phyloP scores from a whole-genome alignment of 2,329 filamentous ascomycete genomes.

The Aspergillus sp. region DNA sequence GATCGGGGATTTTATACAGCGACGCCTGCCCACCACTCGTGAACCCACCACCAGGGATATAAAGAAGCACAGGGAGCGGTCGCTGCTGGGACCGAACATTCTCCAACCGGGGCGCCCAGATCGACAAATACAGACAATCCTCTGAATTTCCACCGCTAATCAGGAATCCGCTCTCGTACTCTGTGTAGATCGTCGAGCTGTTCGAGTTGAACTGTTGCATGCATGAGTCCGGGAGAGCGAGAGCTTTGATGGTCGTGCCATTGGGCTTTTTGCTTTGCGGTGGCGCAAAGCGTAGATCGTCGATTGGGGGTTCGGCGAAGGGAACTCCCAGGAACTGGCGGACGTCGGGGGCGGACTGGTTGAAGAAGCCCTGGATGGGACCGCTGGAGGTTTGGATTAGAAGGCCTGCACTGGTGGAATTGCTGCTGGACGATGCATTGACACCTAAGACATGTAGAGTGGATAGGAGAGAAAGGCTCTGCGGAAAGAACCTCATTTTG shows the following conservation, averaged over 20 bases:
- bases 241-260: not conserved
- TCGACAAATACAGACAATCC: conserved; percentile 44
- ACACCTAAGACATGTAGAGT: too few species aligned
- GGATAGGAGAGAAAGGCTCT: too few species aligned
- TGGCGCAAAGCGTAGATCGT: conserved; percentile 16
- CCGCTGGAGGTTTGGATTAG: not conserved
- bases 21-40: conserved; percentile 46
- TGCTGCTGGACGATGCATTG: too few species aligned
- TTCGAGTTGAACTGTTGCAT: conserved; percentile 1
- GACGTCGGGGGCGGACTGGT: not conserved
- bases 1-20: conserved; percentile 50
- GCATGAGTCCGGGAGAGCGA: conserved; percentile 9
- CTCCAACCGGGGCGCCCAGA: conserved; percentile 39
- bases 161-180: conserved; percentile 20
- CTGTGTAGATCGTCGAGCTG: not conserved
- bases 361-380: not conserved
- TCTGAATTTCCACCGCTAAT: conserved; percentile 29
- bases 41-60: conserved; percentile 52
- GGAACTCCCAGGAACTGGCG: conserved; percentile 21
- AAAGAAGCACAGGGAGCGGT: conserved; percentile 48
- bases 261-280: conserved; percentile 12
- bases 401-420: not conserved
- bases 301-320: conserved; percentile 20
- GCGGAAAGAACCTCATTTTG: too few species aligned
- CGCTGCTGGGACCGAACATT: not conserved